A percentile compares a stretch with the other conserved stretches of the same genome.
These are phyloP conservation scores for Paralagenidium karlingii DNA, from an alignment of 352 stramenopile genomes.

Conservation along the genomic window DNA sequence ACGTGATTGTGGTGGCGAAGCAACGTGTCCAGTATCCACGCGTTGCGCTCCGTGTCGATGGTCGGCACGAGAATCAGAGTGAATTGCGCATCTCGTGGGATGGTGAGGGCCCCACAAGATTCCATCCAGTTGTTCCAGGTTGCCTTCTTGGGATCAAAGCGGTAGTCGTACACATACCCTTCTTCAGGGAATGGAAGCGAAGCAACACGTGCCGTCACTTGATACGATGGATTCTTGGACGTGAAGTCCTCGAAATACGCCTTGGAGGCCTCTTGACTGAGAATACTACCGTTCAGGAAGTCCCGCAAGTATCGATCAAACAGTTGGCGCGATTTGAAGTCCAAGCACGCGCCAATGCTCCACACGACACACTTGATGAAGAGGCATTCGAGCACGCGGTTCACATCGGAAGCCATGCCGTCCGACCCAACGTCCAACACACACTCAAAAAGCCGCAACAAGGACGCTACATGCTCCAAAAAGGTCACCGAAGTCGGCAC, in stretches of 20 bases:
- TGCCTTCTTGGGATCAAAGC: constrained; percentile 77
- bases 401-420: constrained; percentile 45
- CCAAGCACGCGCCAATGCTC: constrained; percentile 87
- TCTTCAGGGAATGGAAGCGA: constrained; percentile 41
- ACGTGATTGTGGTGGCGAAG: constrained; percentile 84
- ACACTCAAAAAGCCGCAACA: constrained; percentile 75
- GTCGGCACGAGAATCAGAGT: constrained; percentile 88
- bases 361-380: constrained; percentile 84
- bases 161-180: constrained; percentile 84
- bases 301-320: constrained; percentile 81
- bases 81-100: constrained; percentile 66
- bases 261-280: constrained; percentile 17
- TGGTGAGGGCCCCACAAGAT: constrained; percentile 20
- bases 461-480: constrained; percentile 79
- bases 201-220: constrained; percentile 15
- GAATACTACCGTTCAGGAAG: constrained; percentile 33
- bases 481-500: constrained; percentile 82
- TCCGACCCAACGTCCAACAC: constrained; percentile 49
- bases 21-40: constrained; percentile 85
- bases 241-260: constrained; percentile 73
- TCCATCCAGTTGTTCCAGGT: constrained; percentile 79
- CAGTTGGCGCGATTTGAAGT: constrained; percentile 59
- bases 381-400: constrained; percentile 72
- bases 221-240: constrained; percentile 72
- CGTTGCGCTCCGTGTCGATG: constrained; percentile 87